phyloP scores from a whole-genome alignment of 2,329 filamentous ascomycete species.

The Colletotrichum siamense region DNA sequence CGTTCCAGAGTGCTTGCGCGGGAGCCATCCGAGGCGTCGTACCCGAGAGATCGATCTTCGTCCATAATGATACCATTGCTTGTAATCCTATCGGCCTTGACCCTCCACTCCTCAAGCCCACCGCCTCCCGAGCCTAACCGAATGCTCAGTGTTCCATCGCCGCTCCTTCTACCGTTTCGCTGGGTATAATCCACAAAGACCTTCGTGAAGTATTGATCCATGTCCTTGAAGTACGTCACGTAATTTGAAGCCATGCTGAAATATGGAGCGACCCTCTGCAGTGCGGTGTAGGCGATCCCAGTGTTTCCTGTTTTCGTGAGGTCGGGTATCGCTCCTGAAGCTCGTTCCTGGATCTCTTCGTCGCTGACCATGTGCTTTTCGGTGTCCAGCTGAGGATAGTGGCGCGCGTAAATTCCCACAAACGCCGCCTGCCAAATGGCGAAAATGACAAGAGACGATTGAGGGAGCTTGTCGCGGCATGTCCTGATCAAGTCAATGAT shows the following conservation, averaged over 20 bases:
- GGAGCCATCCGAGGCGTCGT: constrained; percentile 28
- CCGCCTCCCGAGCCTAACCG: constrained; percentile 50
- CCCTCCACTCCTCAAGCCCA: constrained; percentile 60
- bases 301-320: constrained; percentile 47
- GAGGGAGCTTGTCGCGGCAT: constrained; percentile 65
- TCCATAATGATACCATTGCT: constrained; percentile 48
- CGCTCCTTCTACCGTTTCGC: constrained; percentile 29
- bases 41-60: constrained; percentile 29
- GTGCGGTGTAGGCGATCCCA: constrained; percentile 52
- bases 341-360: constrained; percentile 35
- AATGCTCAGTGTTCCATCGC: constrained; percentile 42
- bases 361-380: constrained; percentile 54
- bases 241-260: constrained; percentile 64
- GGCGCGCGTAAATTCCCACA: constrained; percentile 68
- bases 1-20: constrained; percentile 36
- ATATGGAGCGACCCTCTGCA: constrained; percentile 55
- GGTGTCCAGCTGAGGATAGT: constrained; percentile 73
- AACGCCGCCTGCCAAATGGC: constrained; percentile 72
- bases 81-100: constrained; percentile 42
- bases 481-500: constrained; percentile 70
- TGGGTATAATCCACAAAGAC: constrained; percentile 43
- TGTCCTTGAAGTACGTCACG: constrained; percentile 56
- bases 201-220: constrained; percentile 57
- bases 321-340: constrained; percentile 27
- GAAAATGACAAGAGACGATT: constrained; percentile 72